phyloP scores from a whole-genome alignment of 768 basidiomycete genomes.

The Pulveroboletus sp. region DNA sequence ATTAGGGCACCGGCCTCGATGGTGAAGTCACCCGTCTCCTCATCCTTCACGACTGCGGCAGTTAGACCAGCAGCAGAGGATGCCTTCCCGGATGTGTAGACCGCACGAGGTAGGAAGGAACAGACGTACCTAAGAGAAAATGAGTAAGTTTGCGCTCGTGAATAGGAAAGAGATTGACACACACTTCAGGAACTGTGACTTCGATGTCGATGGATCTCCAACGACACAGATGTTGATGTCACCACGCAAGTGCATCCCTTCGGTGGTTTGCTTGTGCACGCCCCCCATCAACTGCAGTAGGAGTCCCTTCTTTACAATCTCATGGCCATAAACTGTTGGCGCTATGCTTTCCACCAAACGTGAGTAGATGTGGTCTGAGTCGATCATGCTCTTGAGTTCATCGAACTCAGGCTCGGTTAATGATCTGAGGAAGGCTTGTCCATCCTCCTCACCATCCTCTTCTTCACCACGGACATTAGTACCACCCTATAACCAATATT shows the following conservation, averaged over 20 bases:
- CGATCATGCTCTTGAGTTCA: slow-evolving; percentile 90
- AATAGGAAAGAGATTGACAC: slow-evolving; percentile 22
- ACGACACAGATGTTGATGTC: slow-evolving; percentile 99
- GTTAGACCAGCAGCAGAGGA: slow-evolving; percentile 98
- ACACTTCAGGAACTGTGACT: slow-evolving; percentile 97
- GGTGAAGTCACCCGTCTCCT: slow-evolving; percentile 98
- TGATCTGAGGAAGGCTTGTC: slow-evolving; percentile 81
- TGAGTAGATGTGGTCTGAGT: slow-evolving; percentile 91
- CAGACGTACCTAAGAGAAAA: slow-evolving; percentile 75
- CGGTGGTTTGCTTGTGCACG: slow-evolving; percentile 92
- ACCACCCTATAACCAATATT: slow-evolving; percentile 47
- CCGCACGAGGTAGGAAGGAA: slow-evolving; percentile 94
- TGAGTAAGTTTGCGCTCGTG: not conserved
- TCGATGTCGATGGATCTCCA: slow-evolving; percentile 95
- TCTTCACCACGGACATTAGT: slow-evolving; percentile 90
- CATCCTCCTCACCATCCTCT: slow-evolving; percentile 70
- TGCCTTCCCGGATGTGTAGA: slow-evolving; percentile 99
- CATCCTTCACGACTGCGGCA: slow-evolving; percentile 96
- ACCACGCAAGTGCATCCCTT: slow-evolving; percentile 97
- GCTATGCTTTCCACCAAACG: slow-evolving; percentile 93
- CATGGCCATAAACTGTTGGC: slow-evolving; percentile 97
- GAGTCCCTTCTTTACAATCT: slow-evolving; percentile 97
- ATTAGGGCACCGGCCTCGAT: slow-evolving; percentile 99
- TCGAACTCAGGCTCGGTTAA: slow-evolving; percentile 94
- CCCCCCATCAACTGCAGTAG: slow-evolving; percentile 97